These are phyloP conservation scores for Ceratocystis destructans DNA, from an alignment of 2,329 filamentous ascomycete genomes.

Conservation along the genomic window DNA sequence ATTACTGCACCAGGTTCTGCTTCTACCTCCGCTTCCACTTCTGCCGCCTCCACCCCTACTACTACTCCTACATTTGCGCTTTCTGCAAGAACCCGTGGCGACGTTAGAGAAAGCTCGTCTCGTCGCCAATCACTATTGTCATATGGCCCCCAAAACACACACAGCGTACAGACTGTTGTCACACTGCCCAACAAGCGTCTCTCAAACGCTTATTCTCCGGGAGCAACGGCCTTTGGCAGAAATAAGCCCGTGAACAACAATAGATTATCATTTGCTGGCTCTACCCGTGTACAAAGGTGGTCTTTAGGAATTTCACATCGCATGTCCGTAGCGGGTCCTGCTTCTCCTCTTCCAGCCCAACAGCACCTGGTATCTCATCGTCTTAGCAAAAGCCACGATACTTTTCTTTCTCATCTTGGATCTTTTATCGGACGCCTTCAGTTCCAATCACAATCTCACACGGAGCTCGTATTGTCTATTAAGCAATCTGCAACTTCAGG, in stretches of 20 bases:
- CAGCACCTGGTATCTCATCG: constrained; percentile 72
- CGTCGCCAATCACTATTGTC: constrained; percentile 17
- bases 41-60: constrained; percentile 4
- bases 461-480: constrained; percentile 69
- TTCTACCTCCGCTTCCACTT: not conserved
- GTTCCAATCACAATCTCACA: constrained; percentile 78
- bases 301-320: constrained; percentile 54
- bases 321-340: constrained; percentile 59
- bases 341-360: constrained; percentile 40
- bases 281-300: constrained; percentile 32
- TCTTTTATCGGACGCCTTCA: constrained; percentile 86
- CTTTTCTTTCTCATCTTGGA: constrained; percentile 77
- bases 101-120: constrained; percentile 8
- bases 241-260: constrained; percentile 24
- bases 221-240: constrained; percentile 3
- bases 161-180: constrained; percentile 29
- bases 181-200: constrained; percentile 33
- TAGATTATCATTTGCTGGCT: constrained; percentile 28
- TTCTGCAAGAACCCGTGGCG: not conserved
- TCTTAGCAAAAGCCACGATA: constrained; percentile 67
- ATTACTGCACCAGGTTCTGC: not conserved
- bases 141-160: constrained; percentile 33
- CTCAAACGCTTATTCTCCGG: constrained; percentile 32
- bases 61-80: not conserved
- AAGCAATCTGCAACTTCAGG: constrained; percentile 74